Evolutionary conservation across 345 rosid genomes (phyloP).

Genomic region (Salix arbutifolia): DNA sequence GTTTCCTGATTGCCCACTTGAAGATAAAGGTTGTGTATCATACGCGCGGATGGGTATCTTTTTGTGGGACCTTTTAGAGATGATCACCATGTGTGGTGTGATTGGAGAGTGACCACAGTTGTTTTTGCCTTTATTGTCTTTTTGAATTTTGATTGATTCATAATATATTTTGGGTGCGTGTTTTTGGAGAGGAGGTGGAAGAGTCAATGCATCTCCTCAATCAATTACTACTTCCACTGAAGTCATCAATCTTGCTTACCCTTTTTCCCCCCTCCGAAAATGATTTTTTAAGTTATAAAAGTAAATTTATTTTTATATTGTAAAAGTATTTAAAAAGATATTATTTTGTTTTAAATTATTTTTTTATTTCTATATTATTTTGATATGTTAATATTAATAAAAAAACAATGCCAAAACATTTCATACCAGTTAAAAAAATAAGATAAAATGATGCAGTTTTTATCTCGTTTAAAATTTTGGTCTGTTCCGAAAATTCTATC

Average conservation of each 20-base stretch:
- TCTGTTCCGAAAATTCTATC: too few species aligned
- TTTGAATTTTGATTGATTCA: not conserved
- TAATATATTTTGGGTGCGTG: not conserved
- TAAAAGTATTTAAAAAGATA: too few species aligned
- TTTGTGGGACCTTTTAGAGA: not conserved
- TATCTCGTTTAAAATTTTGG: too few species aligned
- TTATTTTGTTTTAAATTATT: too few species aligned
- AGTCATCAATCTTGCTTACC: not conserved
- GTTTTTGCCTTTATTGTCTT: not conserved
- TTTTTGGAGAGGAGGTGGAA: not conserved
- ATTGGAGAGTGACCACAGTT: constrained; percentile 8
- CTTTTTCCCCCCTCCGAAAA: too few species aligned
- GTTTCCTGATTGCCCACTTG: not conserved
- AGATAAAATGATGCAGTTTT: too few species aligned
- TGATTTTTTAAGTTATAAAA: too few species aligned
- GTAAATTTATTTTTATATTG: too few species aligned
- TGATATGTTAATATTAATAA: too few species aligned
- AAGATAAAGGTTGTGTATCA: not conserved
- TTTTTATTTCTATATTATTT: too few species aligned
- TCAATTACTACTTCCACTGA: not conserved
- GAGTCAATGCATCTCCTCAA: constrained; percentile 16
- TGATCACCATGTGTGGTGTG: not conserved
- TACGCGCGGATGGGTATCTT: constrained; percentile 3
- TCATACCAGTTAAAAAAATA: too few species aligned
- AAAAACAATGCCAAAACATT: too few species aligned